Percentiles rank a stretch among this genome's conserved stretches.
Evolutionary conservation across 2,329 filamentous ascomycete genomes (phyloP).

Genomic region (Fusarium guadeloupense): DNA sequence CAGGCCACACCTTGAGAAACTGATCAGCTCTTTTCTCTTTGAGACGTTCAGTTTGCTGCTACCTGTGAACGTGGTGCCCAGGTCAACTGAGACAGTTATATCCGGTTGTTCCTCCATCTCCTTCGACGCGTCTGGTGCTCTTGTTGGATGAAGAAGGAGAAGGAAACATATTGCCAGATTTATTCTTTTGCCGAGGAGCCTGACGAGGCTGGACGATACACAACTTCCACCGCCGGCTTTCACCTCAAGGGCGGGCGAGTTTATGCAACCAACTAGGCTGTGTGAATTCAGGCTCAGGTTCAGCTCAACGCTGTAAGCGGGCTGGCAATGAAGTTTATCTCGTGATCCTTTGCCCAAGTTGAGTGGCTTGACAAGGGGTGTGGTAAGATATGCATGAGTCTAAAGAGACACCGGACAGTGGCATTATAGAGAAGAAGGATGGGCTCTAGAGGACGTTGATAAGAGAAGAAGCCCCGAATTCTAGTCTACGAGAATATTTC

Average conservation of each 20-base stretch:
- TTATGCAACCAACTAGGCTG: background rate
- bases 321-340: constrained; percentile 7
- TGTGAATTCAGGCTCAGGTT: background rate
- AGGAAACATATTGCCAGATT: too few species aligned
- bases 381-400: background rate
- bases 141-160: background rate
- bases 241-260: background rate
- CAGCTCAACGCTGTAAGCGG: too few species aligned
- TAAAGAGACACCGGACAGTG: background rate
- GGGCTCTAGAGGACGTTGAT: background rate
- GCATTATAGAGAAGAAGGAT: background rate
- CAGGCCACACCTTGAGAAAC: constrained; percentile 46
- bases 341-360: background rate
- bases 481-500: too few species aligned
- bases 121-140: background rate
- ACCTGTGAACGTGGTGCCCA: constrained; percentile 59
- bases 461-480: background rate
- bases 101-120: constrained; percentile 45
- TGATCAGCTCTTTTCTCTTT: background rate
- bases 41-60: constrained; percentile 1
- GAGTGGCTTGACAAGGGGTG: constrained; percentile 22
- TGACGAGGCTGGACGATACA: too few species aligned
- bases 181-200: too few species aligned
- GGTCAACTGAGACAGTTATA: constrained; percentile 54
- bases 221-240: too few species aligned